Evolutionary conservation across 2,329 filamentous ascomycete species (phyloP).

Genomic region (Teratosphaeria pseudoeucalypti): DNA sequence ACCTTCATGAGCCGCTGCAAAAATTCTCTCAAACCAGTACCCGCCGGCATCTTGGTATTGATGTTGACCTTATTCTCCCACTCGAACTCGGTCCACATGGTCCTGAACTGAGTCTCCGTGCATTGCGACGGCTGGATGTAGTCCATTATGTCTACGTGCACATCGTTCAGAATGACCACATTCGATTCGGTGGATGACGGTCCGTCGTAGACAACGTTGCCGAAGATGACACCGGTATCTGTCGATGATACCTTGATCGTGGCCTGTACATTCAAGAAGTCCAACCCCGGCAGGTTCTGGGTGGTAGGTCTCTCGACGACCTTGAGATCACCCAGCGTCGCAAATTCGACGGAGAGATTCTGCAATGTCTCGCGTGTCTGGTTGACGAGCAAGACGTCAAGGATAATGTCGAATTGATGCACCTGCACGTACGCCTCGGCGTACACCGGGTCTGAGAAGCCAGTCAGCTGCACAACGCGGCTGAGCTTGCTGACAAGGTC

Average conservation of each 20-base stretch:
- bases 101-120: constrained; percentile 95
- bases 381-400: constrained; percentile 93
- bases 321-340: constrained; percentile 94
- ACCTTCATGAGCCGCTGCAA: constrained; percentile 89
- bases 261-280: constrained; percentile 96
- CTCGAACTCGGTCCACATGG: constrained; percentile 99
- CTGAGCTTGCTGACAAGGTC: constrained; percentile 89
- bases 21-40: constrained; percentile 83
- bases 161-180: constrained; percentile 94
- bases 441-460: constrained; percentile 96
- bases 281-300: constrained; percentile 87
- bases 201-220: constrained; percentile 95
- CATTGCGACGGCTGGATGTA: constrained; percentile 97
- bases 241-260: constrained; percentile 98
- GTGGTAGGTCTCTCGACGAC: constrained; percentile 94
- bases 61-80: constrained; percentile 99
- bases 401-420: constrained; percentile 95
- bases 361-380: constrained; percentile 94
- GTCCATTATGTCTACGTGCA: constrained; percentile 99
- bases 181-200: constrained; percentile 85
- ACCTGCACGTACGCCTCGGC: constrained; percentile 99
- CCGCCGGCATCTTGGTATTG: constrained; percentile 67
- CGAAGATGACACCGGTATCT: constrained; percentile 96
- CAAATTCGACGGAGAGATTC: constrained; percentile 95
- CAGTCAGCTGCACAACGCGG: constrained; percentile 91